A percentile compares a stretch with the other conserved stretches of the same genome.
Evolutionary conservation across 164 flowering plant genomes (phyloP).

Genomic region (Magnolia officinalis): DNA sequence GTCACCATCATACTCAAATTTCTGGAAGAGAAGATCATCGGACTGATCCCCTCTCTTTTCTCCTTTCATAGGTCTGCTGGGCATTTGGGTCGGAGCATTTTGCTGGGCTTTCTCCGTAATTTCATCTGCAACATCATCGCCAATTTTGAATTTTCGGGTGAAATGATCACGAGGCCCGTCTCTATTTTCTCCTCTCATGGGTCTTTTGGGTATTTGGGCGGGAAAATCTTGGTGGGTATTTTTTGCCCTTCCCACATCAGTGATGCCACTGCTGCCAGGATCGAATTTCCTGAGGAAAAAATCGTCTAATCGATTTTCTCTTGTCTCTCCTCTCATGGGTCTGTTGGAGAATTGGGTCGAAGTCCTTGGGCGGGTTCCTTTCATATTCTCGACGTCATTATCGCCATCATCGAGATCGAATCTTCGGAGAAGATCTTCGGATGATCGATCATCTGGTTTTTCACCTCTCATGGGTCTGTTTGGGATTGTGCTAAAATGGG

Average conservation of each 20-base stretch:
- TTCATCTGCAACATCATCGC: slow-evolving; percentile 2
- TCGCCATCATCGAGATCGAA: not conserved
- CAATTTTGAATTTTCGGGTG: not conserved
- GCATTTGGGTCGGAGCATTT: slow-evolving; percentile 12
- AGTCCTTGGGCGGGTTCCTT: slow-evolving; percentile 15
- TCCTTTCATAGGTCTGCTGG: slow-evolving; percentile 6
- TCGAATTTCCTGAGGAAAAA: slow-evolving; percentile 1
- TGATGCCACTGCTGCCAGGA: not conserved
- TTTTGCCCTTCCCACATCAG: slow-evolving; percentile 5
- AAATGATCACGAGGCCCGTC: not conserved
- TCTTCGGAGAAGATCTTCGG: not conserved
- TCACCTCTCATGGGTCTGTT: slow-evolving; percentile 26
- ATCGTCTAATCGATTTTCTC: slow-evolving; percentile 4
- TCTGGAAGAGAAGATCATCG: slow-evolving; percentile 40
- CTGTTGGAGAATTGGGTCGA: slow-evolving; percentile 27
- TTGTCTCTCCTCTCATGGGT: slow-evolving; percentile 28
- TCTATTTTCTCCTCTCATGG: slow-evolving; percentile 13
- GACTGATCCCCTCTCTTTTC: slow-evolving; percentile 8
- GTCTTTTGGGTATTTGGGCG: slow-evolving; percentile 8
- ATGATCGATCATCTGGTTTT: not conserved
- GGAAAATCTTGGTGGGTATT: slow-evolving; percentile 1
- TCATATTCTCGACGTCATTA: slow-evolving; percentile 6
- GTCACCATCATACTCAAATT: slow-evolving; percentile 1
- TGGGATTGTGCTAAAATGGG: slow-evolving; percentile 23
- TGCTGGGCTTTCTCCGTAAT: not conserved